Evolutionary conservation across 1,284 basidiomycete genomes (phyloP), one percentile per base, ranked within the genome.

Genomic region (Ceratobasidium sp.): DNA sequence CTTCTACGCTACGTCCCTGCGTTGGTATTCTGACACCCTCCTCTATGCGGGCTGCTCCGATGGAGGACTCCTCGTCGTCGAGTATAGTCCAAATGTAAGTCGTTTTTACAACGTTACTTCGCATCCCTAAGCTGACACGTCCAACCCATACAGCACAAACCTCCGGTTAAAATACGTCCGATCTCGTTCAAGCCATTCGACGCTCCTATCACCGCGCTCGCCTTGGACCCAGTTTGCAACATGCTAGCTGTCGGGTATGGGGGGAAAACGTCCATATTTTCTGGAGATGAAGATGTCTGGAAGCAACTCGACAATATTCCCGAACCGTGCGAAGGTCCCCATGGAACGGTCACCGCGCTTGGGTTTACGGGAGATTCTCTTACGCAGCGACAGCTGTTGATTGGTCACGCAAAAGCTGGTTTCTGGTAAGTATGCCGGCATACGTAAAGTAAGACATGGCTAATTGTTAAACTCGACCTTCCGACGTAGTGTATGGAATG

Each of bases 371-470:
- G 59, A 6, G 0, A 6, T 17, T 22, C 59, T 7, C n/a, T 32
- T 34, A 6, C 19, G 34, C 34, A 22, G 34, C 22, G 40, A 15
- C 59, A 25, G 11, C n/a, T 62, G 22, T 62, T 62, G 19, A 62
- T 62, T 43, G 59, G 59, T 34, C 59, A 62, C 15, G 59, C 59
- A 6, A 62, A 62, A 34, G 59, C 32, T 8, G 59, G 59, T 1
- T 62, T 62, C 40, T 62, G 59, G 59, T 62, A 43, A 32, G 59
- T n/a, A 40, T 29, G 25, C 25, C 25, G 25, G 25, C 25, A 29
- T n/a, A 9, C 25, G 25, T 29, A 29, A 29, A 29, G 25, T 29
- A 29, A 29, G 25, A 29, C 25, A 29, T 29, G 25, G 25, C 25
- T 29, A 29, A 29, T 29, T 29, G 25, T 29, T 29, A 29, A 29